Conservation (phyloP, 371 early-diverging fungal species). For the Saksenaea vasiformis region DNA sequence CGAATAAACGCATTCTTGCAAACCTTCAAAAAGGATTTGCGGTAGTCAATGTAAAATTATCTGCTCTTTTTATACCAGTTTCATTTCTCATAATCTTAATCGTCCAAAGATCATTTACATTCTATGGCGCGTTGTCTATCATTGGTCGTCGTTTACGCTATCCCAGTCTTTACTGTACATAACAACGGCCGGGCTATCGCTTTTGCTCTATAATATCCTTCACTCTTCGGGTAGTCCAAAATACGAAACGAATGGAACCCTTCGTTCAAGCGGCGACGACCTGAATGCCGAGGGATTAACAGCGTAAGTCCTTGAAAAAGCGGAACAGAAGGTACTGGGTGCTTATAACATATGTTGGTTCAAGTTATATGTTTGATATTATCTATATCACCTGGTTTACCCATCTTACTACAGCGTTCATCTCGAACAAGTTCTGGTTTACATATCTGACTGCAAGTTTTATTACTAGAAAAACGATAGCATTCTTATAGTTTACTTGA, state of each 20-base stretch:
- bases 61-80: not conserved
- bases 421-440: slow-evolving; percentile 72
- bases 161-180: slow-evolving; percentile 48
- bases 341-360: not conserved
- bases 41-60: slow-evolving; percentile 61
- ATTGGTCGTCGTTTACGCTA: slow-evolving; percentile 55
- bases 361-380: slow-evolving; percentile 81
- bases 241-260: slow-evolving; percentile 57
- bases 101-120: slow-evolving; percentile 51
- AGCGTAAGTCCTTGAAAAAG: slow-evolving; percentile 52
- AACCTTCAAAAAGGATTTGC: slow-evolving; percentile 63
- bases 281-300: slow-evolving; percentile 73
- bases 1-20: slow-evolving; percentile 62
- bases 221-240: slow-evolving; percentile 55
- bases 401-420: slow-evolving; percentile 68
- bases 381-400: slow-evolving; percentile 85
- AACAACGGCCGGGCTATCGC: slow-evolving; percentile 49
- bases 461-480: not conserved
- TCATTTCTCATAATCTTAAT: not conserved
- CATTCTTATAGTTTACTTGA: not conserved
- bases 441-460: slow-evolving; percentile 61
- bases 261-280: slow-evolving; percentile 72
- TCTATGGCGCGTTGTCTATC: slow-evolving; percentile 57
- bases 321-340: not conserved
- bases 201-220: slow-evolving; percentile 57